Conservation (phyloP, 169 alveolate genomes). For the Babesia gibsoni region DNA sequence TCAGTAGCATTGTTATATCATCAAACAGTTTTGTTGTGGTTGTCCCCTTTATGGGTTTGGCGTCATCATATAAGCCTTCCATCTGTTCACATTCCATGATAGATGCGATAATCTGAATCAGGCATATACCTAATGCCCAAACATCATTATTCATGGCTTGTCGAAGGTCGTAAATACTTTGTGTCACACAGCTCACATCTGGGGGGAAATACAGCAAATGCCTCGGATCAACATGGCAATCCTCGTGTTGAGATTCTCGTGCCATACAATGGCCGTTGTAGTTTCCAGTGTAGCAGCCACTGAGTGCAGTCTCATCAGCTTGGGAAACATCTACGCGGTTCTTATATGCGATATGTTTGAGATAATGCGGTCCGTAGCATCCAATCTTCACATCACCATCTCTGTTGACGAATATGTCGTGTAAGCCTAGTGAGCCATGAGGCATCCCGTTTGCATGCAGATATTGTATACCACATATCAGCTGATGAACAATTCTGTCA, state of each 20-base stretch:
- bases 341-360: neutral
- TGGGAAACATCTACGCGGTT: too few species aligned
- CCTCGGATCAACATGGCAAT: too few species aligned
- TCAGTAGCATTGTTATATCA: neutral
- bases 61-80: too few species aligned
- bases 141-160: constrained; percentile 29
- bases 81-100: neutral
- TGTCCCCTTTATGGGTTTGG: too few species aligned
- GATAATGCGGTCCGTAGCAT: constrained; percentile 33
- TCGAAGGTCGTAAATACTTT: too few species aligned
- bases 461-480: constrained; percentile 45
- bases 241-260: too few species aligned
- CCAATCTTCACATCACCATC: constrained; percentile 55
- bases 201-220: too few species aligned
- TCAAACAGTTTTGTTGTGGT: neutral
- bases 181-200: too few species aligned
- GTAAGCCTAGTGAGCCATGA: constrained; percentile 46
- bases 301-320: too few species aligned
- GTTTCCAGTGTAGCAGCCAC: too few species aligned
- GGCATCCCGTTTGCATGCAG: constrained; percentile 43
- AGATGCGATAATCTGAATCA: constrained; percentile 2
- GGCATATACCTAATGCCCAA: constrained; percentile 53
- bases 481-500: constrained; percentile 17
- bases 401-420: constrained; percentile 12
- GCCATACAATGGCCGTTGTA: too few species aligned